Evolutionary conservation across 1,139 yeast species (phyloP).

Genomic region (Scheffersomyces illinoinensis): DNA sequence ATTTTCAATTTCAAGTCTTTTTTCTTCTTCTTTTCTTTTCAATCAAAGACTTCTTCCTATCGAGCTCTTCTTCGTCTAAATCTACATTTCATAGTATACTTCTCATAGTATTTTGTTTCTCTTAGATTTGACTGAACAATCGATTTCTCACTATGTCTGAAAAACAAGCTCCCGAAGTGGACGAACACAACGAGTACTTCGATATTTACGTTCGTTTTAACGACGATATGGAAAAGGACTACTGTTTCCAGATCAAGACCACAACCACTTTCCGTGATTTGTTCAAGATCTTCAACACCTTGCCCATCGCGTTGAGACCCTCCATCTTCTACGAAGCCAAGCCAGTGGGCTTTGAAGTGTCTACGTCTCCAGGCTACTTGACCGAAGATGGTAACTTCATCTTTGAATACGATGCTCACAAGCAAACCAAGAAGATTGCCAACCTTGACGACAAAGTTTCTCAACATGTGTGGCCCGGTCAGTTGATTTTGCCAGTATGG

Average conservation of each 20-base stretch:
- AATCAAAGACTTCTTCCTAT: neutral
- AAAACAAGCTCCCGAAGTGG: neutral
- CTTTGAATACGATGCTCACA: conserved; percentile 60
- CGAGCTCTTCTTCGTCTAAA: neutral
- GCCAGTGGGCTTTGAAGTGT: conserved; percentile 69
- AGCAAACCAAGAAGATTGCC: conserved; percentile 39
- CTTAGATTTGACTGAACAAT: neutral
- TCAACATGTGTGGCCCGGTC: conserved; percentile 84
- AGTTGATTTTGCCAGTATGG: conserved; percentile 84
- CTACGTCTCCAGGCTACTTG: conserved; percentile 79
- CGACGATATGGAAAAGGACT: conserved; percentile 82
- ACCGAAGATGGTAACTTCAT: conserved; percentile 82
- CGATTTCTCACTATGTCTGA: neutral
- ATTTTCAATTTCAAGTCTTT: no score
- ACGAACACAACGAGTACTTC: conserved; percentile 22
- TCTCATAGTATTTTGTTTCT: neutral
- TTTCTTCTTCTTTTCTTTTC: neutral
- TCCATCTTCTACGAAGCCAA: conserved; percentile 63
- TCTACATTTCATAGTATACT: neutral
- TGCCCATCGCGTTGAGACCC: conserved; percentile 82
- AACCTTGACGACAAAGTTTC: conserved; percentile 49
- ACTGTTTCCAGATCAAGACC: conserved; percentile 74
- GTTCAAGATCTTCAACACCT: conserved; percentile 56
- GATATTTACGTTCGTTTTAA: conserved; percentile 86
- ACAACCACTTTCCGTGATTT: conserved; percentile 61